These are phyloP conservation scores for Amoeboaphelidium protococcarum DNA, from an alignment of 371 early-diverging fungal genomes.

Conservation along the genomic window DNA sequence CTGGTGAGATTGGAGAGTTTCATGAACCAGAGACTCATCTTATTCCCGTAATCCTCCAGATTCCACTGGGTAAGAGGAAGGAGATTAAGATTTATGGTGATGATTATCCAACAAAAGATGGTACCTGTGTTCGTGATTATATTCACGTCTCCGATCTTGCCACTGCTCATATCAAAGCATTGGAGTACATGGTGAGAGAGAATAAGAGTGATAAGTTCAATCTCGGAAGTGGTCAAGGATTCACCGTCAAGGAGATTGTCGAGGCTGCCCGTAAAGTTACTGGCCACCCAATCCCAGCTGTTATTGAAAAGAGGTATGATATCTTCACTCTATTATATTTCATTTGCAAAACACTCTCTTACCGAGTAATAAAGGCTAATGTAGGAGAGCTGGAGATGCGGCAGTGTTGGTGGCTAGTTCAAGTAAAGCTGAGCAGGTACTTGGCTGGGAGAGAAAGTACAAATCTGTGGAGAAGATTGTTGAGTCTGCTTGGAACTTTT, in stretches of 20 bases:
- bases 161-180: constrained; percentile 16
- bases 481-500: neutral
- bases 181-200: constrained; percentile 16
- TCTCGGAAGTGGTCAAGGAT: constrained; percentile 18
- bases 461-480: neutral
- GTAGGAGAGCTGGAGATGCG: constrained; percentile 22
- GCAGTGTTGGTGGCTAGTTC: constrained; percentile 16
- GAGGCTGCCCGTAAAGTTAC: constrained; percentile 18
- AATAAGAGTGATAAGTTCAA: constrained; percentile 15
- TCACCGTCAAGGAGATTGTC: constrained; percentile 17
- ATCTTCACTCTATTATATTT: too few relatives aligned
- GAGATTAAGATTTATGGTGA: constrained; percentile 17
- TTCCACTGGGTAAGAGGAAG: constrained; percentile 17
- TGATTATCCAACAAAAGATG: constrained; percentile 17
- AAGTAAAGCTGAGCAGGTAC: constrained; percentile 16
- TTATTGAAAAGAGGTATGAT: constrained; percentile 1
- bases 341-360: too few relatives aligned
- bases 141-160: constrained; percentile 22
- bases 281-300: constrained; percentile 19
- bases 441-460: constrained; percentile 14
- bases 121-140: constrained; percentile 18
- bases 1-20: constrained; percentile 22
- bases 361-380: too few relatives aligned
- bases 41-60: constrained; percentile 19
- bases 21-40: constrained; percentile 19